Evolutionary conservation across 768 basidiomycete species (phyloP), one percentile per base, ranked within the genome.

Genomic region (Strobilomyces echinocephalus): DNA sequence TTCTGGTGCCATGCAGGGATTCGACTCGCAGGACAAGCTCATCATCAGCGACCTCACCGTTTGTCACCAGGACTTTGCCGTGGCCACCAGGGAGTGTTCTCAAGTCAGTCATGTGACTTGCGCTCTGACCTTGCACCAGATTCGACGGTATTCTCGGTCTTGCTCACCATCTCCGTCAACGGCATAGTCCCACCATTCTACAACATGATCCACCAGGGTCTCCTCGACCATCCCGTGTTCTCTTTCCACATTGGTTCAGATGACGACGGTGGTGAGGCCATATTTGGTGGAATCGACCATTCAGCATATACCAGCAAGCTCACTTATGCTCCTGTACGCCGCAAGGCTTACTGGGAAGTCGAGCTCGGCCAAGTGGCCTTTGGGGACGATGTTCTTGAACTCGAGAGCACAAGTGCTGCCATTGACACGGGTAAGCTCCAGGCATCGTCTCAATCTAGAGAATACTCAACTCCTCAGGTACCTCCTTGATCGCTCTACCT

Each of bases 301-400:
- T 60, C 60, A 24, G 87, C 90, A 33, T 97, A 88, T 75, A 80
- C 70, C 5, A 95, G 97, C 69, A 75, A 84, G 65, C 79, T 99
- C 55, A 64, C 70, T 21, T 98, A 98, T 63, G 92, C 88, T 30
- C 95, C 97, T 47, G 78, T 99, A 48, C 86, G 95, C 62, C 83
- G 92, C 62, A 93, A 91, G 79, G 97, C 92, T 5, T 98, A 97
- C 74, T 97, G 95, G 95, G 95, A 98, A 72, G 92, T 98, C 43
- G 93, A 97, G 69, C 86, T 99, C 26, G 79, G 91, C 73, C 85
- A 85, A 69, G 77, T 99, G 56, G 63, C 74, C 4, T 95, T 99
- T 52, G 97, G 95, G 45, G 77, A 85, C 41, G 95, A 98, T 44
- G 81, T 76, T 38, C 80, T 98, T 41, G 92, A 97, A 59, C 80